These are phyloP conservation scores for Setaria italica DNA, from an alignment of 202 grass and related monocot species.

Conservation along the genomic window DNA sequence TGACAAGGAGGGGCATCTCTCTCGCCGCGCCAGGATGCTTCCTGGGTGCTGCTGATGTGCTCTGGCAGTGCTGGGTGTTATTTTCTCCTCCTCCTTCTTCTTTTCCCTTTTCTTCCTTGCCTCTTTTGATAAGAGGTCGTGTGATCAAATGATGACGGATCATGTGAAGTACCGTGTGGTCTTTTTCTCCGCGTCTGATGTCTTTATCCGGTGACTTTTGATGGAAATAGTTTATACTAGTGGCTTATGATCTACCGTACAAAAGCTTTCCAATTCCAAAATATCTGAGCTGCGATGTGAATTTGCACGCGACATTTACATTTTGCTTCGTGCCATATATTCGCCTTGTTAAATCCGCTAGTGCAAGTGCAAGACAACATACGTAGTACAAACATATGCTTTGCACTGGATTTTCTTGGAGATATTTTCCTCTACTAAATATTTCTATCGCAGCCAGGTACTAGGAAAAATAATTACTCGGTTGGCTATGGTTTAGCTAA, in stretches of 20 bases:
- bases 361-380: no score
- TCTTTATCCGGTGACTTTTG: constrained; percentile 3
- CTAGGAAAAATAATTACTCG: no score
- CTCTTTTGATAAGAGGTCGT: background rate
- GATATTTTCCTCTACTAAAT: no score
- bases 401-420: no score
- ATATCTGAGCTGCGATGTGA: background rate
- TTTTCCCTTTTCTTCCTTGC: no score
- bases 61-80: background rate
- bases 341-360: no score
- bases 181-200: constrained; percentile 19
- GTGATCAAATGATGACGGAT: constrained; percentile 43
- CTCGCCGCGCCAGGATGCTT: background rate
- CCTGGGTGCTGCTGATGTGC: background rate
- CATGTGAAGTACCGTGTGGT: constrained; percentile 43
- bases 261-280: background rate
- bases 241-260: background rate
- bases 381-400: no score
- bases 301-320: background rate
- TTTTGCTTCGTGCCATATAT: no score
- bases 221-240: background rate
- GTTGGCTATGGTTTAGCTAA: background rate
- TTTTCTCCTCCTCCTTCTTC: background rate
- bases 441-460: no score
- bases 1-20: constrained; percentile 32